These are phyloP conservation scores for Castanea sativa DNA, from an alignment of 306 rosid genomes.

Conservation along the genomic window DNA sequence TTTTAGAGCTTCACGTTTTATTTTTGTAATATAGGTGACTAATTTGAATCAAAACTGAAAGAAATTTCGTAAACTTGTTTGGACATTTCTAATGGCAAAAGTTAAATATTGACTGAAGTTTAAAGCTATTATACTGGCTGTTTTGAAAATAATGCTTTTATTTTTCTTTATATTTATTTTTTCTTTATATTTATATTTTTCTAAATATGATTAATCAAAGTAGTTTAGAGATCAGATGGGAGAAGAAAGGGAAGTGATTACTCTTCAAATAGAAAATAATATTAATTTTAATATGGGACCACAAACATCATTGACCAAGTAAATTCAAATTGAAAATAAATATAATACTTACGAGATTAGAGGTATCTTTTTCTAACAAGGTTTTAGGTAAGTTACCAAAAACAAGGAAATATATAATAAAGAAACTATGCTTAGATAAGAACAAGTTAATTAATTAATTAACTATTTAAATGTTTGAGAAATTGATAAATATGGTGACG, in stretches of 20 bases:
- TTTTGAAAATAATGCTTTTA: background rate
- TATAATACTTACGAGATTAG: conserved; percentile 24
- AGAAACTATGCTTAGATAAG: conserved; percentile 41
- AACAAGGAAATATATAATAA: conserved; percentile 18
- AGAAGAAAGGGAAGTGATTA: conserved; percentile 14
- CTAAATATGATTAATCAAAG: conserved; percentile 3
- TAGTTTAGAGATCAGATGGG: conserved; percentile 13
- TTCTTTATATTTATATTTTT: background rate
- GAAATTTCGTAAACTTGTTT: background rate
- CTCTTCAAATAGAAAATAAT: conserved; percentile 18
- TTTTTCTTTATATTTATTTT: background rate
- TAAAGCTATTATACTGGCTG: background rate
- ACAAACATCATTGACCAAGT: conserved; percentile 39
- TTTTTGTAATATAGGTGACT: too few relatives aligned
- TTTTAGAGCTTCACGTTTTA: too few relatives aligned
- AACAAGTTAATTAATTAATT: conserved; percentile 11
- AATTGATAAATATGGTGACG: conserved; percentile 44
- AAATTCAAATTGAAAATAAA: conserved; percentile 20
- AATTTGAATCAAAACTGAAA: background rate
- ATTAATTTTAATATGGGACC: conserved; percentile 23
- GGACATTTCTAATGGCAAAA: background rate
- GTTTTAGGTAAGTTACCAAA: conserved; percentile 24
- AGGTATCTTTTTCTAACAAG: conserved; percentile 32
- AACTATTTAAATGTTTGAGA: conserved; percentile 22
- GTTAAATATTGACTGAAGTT: background rate